Base-by-base conservation (phyloP, 2,329 filamentous ascomycete species). In the Claviceps arundinis region DNA sequence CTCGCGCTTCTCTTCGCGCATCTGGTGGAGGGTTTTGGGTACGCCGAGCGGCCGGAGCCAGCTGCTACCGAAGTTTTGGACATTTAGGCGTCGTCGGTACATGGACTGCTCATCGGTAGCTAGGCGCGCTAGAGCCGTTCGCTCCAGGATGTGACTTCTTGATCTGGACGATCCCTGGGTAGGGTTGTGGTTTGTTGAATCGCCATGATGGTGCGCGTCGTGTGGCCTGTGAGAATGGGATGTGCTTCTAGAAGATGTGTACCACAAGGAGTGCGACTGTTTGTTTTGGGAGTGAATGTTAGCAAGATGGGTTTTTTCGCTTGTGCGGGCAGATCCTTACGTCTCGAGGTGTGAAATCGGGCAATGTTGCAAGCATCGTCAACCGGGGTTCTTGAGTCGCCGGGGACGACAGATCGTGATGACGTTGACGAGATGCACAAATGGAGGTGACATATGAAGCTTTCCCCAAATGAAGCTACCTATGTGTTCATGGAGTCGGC, bases 11-110 rank as follows among this genome's bases (percentile, higher is more conserved):
- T 98, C 93, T 68, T 98, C 93, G 43, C 86, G 84, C 70, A 89
- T 80, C 56, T 94, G 89, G 64, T 94, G 84, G 54, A 95, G 80
- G 1, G 91, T 95, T 74, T 97, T 98, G 53, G 81, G 67, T 52
- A 95, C 77, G 7, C 91, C 93, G 0, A 89, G 89, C 0, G 93
- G 93, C 54, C 85, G 87, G 52, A 98, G 83, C 93, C 93, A 98
- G 45, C 79, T 80, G 58, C 84, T 86, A 55, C 93, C 93, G 64
- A 94, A 96, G 61, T 89, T 87, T 47, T 85, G 80, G 34, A 97
- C 85, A 58, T 91, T 89, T 47, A 80, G 71, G 62, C 90, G 89
- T 47, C 91, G 87, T 8, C 84, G 78, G 51, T 84, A 79, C 57
- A 94, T 77, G 53, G 82, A 78, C 55, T 82, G 77, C 70, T 97